Evolutionary conservation across 345 rosid genomes (phyloP).

Genomic region (Brassica cretica): DNA sequence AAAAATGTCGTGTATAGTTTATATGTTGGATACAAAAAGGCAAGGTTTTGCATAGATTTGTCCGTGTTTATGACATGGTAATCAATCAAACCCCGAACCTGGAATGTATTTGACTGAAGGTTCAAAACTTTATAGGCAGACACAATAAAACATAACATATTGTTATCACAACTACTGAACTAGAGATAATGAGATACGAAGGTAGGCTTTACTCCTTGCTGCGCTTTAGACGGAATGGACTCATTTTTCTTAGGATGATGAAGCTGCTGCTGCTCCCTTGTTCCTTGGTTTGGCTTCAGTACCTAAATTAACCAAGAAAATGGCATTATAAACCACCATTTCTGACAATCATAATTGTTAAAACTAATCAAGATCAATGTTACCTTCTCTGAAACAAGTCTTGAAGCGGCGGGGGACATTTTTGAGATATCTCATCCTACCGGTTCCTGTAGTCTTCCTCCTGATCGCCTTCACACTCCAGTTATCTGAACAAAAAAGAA

Average conservation of each 20-base stretch:
- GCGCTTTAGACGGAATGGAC: not conserved
- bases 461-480: constrained; percentile 97
- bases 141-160: not conserved
- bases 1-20: too few species aligned
- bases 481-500: constrained; percentile 56
- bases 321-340: not conserved
- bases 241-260: constrained; percentile 30
- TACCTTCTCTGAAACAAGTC: constrained; percentile 91
- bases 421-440: constrained; percentile 88
- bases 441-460: constrained; percentile 95
- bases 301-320: constrained; percentile 41
- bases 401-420: constrained; percentile 84
- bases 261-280: constrained; percentile 58
- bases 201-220: not conserved
- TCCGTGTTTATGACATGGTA: too few species aligned
- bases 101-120: not conserved
- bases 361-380: too few species aligned
- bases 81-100: too few species aligned
- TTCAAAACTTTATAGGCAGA: not conserved
- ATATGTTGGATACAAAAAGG: too few species aligned
- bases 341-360: too few species aligned
- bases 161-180: not conserved
- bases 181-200: not conserved
- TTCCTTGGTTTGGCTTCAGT: constrained; percentile 90
- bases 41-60: too few species aligned